phyloP scores from a whole-genome alignment of 1,284 basidiomycete genomes.

The Macrocystidia cucumis region DNA sequence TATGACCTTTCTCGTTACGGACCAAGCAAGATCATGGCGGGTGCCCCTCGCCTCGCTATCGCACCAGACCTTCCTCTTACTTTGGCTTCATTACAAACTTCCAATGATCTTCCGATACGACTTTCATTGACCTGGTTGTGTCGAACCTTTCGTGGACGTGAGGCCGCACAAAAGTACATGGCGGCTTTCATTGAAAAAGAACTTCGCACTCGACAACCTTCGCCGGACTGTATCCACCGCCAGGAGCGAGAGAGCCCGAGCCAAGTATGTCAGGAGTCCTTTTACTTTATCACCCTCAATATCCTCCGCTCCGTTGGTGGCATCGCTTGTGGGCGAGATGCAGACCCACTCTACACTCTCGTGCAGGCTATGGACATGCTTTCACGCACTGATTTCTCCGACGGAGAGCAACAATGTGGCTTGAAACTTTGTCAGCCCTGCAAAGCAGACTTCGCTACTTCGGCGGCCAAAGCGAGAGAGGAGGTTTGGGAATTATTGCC shows the following conservation, averaged over 20 bases:
- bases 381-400: constrained; percentile 57
- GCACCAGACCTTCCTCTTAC: constrained; percentile 15
- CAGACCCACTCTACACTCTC: constrained; percentile 63
- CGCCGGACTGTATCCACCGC: constrained; percentile 38
- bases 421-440: constrained; percentile 55
- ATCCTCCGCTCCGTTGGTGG: constrained; percentile 61
- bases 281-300: constrained; percentile 70
- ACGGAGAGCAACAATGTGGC: constrained; percentile 47
- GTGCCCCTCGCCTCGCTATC: constrained; percentile 25
- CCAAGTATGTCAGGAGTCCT: constrained; percentile 51
- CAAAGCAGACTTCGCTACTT: constrained; percentile 48
- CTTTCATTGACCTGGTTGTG: constrained; percentile 41
- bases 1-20: constrained; percentile 69
- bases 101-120: constrained; percentile 12
- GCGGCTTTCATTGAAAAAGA: constrained; percentile 52
- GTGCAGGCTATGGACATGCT: constrained; percentile 64
- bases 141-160: constrained; percentile 51
- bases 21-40: constrained; percentile 55
- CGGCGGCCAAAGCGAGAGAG: constrained; percentile 44
- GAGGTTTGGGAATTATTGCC: constrained; percentile 61
- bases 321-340: constrained; percentile 62
- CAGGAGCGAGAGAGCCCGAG: constrained; percentile 17
- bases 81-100: background rate
- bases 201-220: constrained; percentile 40
- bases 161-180: constrained; percentile 52